These are phyloP conservation scores for Puccinia sorghi DNA, from an alignment of 1,284 basidiomycete genomes.

Conservation along the genomic window DNA sequence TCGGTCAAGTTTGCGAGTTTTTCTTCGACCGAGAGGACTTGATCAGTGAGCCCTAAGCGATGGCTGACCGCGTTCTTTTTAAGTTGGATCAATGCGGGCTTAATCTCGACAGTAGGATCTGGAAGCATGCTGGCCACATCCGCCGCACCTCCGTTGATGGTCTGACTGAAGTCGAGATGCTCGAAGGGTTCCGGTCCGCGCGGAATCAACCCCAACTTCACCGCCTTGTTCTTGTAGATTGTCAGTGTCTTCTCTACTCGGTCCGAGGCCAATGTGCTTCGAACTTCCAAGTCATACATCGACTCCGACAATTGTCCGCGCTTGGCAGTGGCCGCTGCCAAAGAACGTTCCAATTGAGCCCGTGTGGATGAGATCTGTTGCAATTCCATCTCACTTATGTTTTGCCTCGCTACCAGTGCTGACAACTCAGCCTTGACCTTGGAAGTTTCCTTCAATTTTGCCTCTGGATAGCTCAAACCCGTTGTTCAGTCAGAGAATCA, in stretches of 20 bases:
- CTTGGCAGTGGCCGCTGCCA: slow-evolving; percentile 74
- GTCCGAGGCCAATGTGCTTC: slow-evolving; percentile 72
- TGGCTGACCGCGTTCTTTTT: slow-evolving; percentile 70
- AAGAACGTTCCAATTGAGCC: slow-evolving; percentile 68
- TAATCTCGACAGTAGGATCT: slow-evolving; percentile 70
- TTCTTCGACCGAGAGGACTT: slow-evolving; percentile 73
- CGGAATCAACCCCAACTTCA: slow-evolving; percentile 71
- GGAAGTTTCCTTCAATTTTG: slow-evolving; percentile 24
- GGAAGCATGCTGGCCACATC: slow-evolving; percentile 67
- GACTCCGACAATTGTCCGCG: slow-evolving; percentile 69
- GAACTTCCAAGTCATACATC: slow-evolving; percentile 74
- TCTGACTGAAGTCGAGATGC: slow-evolving; percentile 70
- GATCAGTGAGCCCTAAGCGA: slow-evolving; percentile 69
- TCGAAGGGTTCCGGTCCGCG: slow-evolving; percentile 68
- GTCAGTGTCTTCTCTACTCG: slow-evolving; percentile 76
- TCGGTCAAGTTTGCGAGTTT: slow-evolving; percentile 69
- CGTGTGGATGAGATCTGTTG: slow-evolving; percentile 80
- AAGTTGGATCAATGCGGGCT: slow-evolving; percentile 69
- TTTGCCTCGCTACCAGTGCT: slow-evolving; percentile 73
- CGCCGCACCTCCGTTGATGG: slow-evolving; percentile 71
- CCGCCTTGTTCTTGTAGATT: slow-evolving; percentile 70
- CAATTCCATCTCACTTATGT: slow-evolving; percentile 80
- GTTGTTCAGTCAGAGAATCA: not conserved
- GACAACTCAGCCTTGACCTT: slow-evolving; percentile 59
- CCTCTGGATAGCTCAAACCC: slow-evolving; percentile 18